Evolutionary conservation across 2,329 filamentous ascomycete genomes (phyloP), one percentile per base, ranked within the genome.

Genomic region (Sporothrix brasiliensis): DNA sequence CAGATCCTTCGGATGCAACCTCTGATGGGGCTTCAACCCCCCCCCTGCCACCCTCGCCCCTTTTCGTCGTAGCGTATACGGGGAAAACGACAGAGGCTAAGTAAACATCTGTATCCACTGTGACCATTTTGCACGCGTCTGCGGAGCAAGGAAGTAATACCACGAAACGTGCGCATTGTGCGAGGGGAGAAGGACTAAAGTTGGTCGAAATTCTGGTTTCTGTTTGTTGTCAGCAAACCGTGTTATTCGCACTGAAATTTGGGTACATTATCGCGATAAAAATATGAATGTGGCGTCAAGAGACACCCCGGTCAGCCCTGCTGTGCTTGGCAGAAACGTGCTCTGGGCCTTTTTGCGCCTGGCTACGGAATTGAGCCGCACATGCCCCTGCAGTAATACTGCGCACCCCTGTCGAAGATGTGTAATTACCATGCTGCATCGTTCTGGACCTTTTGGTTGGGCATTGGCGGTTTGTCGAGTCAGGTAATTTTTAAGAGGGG

Each of bases 131-230:
- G 24, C 19, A 24, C 34, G n/a, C 39, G 41, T 4, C 13, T 53
- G 56, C 56, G 39, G 56, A 41, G 56, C 30, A 39, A 3, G 16
- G 30, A 19, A 10, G 3, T 11, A 11, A 30, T 60, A 19, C 34
- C 56, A 60, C 56, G 56, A 60, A 60, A 60, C 56, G 56, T 60
- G 56, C 30, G 34, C 30, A 61, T 61, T n/a, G 56, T 19, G 44
- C 56, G 34, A 61, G n/a, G 13, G 56, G 34, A 21, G 34, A 61
- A 44, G 39, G 34, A 44, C 27, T 24, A 44, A 61, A 24, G n/a
- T 24, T 14, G 47, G 56, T 34, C 56, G 56, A 60, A 47, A 16
- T 49, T 24, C 34, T 34, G 5, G 6, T 34, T 34, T 34, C 34
- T 34, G 34, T 7, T 7, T 34, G 34, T 34, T 34, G 34, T 9